A percentile compares a stretch with the other conserved stretches of the same genome.
These are phyloP conservation scores for Nakaseomyces uthaithaninus DNA, from an alignment of 1,139 yeast species.

Conservation along the genomic window DNA sequence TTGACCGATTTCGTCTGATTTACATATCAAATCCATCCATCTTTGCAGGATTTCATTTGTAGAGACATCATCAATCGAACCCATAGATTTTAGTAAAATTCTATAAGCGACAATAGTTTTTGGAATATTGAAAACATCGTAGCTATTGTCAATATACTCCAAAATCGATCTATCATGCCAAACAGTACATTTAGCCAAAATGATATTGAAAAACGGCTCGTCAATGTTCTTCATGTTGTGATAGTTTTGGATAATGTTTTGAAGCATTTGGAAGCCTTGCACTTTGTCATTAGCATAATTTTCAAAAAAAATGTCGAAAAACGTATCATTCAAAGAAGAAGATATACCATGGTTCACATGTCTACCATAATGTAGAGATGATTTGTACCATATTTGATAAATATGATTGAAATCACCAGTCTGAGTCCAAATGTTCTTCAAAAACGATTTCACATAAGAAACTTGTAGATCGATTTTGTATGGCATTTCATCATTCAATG, in stretches of 20 bases:
- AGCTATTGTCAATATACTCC: conserved; percentile 55
- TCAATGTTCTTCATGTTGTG: conserved; percentile 52
- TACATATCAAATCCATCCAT: conserved; percentile 53
- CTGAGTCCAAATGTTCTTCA: conserved; percentile 54
- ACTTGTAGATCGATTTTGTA: conserved; percentile 66
- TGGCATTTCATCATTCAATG: conserved; percentile 58
- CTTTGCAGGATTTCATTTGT: conserved; percentile 46
- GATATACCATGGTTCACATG: conserved; percentile 59
- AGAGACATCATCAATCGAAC: conserved; percentile 48
- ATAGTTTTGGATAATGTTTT: conserved; percentile 50
- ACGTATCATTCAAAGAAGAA: conserved; percentile 60
- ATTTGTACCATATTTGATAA: conserved; percentile 54
- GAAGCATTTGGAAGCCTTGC: conserved; percentile 52
- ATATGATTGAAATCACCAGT: conserved; percentile 53
- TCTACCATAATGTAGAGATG: conserved; percentile 50
- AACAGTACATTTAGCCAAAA: conserved; percentile 55
- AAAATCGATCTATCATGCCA: conserved; percentile 66
- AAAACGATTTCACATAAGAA: conserved; percentile 60
- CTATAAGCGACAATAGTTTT: conserved; percentile 70
- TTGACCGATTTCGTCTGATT: conserved; percentile 48
- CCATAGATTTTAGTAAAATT: conserved; percentile 67
- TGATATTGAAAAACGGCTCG: conserved; percentile 72
- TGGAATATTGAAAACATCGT: conserved; percentile 48
- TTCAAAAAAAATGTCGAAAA: conserved; percentile 61
- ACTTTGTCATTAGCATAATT: conserved; percentile 46